These are phyloP conservation scores for Porogramme epimiltina DNA, from an alignment of 1,284 basidiomycete species.

Conservation along the genomic window DNA sequence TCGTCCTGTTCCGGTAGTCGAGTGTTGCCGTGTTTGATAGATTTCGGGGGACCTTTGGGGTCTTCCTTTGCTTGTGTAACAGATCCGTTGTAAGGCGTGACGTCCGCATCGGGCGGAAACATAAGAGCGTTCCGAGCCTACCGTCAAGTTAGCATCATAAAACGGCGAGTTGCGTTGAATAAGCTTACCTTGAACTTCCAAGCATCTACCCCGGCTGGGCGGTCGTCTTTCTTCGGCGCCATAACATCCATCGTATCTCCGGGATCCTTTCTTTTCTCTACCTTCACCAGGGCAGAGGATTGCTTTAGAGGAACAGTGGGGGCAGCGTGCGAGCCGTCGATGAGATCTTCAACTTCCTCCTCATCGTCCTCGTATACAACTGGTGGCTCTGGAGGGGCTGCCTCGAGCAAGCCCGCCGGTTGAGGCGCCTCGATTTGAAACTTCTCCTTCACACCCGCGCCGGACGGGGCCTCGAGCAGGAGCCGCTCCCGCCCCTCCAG, in stretches of 20 bases:
- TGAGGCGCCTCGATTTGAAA: conserved; percentile 62
- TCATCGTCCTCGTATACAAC: conserved; percentile 29
- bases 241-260: conserved; percentile 59
- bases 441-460: conserved; percentile 65
- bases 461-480: conserved; percentile 66
- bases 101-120: conserved; percentile 90
- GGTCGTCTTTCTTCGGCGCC: conserved; percentile 73
- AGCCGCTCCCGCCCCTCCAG: conserved; percentile 65
- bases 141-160: conserved; percentile 2
- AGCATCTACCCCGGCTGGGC: conserved; percentile 70
- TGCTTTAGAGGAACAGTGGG: conserved; percentile 6
- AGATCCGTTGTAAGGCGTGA: conserved; percentile 71
- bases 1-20: conserved; percentile 72
- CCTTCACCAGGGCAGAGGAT: conserved; percentile 16
- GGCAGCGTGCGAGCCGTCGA: conserved; percentile 10
- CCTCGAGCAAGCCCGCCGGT: conserved; percentile 51
- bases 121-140: conserved; percentile 90
- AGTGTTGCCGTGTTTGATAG: conserved; percentile 80
- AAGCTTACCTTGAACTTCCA: conserved; percentile 83
- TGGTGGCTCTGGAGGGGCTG: conserved; percentile 37
- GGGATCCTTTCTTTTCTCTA: conserved; percentile 34
- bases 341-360: conserved; percentile 24
- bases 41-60: conserved; percentile 55
- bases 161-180: background rate
- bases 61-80: conserved; percentile 33